Evolutionary conservation across 2,329 filamentous ascomycete species (phyloP), one percentile per base, ranked within the genome.

Genomic region (Clarireedia homoeocarpa): DNA sequence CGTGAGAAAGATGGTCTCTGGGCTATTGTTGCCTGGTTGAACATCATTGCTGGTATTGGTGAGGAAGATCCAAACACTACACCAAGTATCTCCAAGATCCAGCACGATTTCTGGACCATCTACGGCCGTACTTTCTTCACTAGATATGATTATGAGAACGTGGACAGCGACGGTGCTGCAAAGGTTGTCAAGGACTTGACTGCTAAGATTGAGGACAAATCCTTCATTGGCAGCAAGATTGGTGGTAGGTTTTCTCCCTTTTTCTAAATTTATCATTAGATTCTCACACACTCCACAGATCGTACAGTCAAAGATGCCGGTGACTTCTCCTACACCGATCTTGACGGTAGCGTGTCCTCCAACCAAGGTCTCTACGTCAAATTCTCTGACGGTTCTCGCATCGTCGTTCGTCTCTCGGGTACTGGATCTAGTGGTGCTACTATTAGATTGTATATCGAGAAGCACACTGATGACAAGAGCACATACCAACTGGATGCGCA

Each of bases 111-210:
- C 82, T 99, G 94, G 94, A 82, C 83, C 68, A 89, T 84, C 56
- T 99, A 99, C 72, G 94, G 94, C 68, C 91, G 94, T 58, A 96
- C 91, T 34, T 99, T 97, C 80, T 99, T 99, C 82, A 99, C 94
- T 45, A 89, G 94, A 62, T 97, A 97, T 75, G 94, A 99, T 75
- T 99, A 96, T 75, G 94, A 99, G 76, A 83, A 95, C 65, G 91
- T 95, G 63, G 91, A 96, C 76, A 87, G 85, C 48, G 90, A 92
- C 7, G 91, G 89, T 42, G 94, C 94, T 61, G 88, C 88, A 76
- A 92, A 95, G 77, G 85, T 99, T 58, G 87, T 96, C 47, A 85
- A 83, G 56, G 85, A 89, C 67, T 80, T 99, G 68, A 81, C 85
- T 67, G 84, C 86, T 62, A 80, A 95, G 63, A 89, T 96, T 66